phyloP scores from a whole-genome alignment of 805 yeast genomes.

The Cyberlindnera meyerae region DNA sequence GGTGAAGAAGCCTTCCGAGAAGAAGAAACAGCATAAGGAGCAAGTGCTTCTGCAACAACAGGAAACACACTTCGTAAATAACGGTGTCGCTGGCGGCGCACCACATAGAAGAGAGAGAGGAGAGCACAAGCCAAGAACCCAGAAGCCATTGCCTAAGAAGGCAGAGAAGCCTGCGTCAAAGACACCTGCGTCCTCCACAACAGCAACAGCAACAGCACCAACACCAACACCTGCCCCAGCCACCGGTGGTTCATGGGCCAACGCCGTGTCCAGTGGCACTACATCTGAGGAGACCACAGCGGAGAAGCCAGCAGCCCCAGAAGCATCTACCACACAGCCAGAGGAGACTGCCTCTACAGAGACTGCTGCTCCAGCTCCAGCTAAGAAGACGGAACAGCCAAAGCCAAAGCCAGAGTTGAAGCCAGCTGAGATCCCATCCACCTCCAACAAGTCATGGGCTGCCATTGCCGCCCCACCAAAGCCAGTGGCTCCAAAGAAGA shows the following conservation, averaged over 20 bases:
- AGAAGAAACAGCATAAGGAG: slow-evolving; percentile 39
- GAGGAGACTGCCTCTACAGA: too few relatives aligned
- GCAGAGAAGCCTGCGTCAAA: slow-evolving; percentile 13
- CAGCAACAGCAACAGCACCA: slow-evolving; percentile 20
- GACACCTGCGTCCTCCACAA: slow-evolving; percentile 12
- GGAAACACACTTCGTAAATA: slow-evolving; percentile 18
- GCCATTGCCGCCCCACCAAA: slow-evolving; percentile 55
- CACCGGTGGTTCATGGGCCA: slow-evolving; percentile 27
- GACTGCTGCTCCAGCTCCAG: slow-evolving; percentile 4
- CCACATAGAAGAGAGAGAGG: slow-evolving; percentile 11
- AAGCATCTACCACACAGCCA: too few relatives aligned
- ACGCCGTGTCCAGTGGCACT: slow-evolving; percentile 23
- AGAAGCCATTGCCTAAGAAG: slow-evolving; percentile 19
- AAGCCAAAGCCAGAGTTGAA: slow-evolving; percentile 11
- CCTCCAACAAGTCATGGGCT: slow-evolving; percentile 54
- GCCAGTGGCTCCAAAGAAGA: slow-evolving; percentile 23
- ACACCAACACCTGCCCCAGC: slow-evolving; percentile 17
- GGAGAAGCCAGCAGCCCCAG: slow-evolving; percentile 18
- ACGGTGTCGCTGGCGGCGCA: slow-evolving; percentile 13
- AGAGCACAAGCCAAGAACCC: slow-evolving; percentile 18
- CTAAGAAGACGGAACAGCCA: slow-evolving; percentile 11
- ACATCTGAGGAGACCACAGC: slow-evolving; percentile 8
- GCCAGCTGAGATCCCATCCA: slow-evolving; percentile 22
- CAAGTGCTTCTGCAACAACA: slow-evolving; percentile 16
- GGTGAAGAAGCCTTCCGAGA: slow-evolving; percentile 63